Percentiles rank a stretch among this genome's conserved stretches.
Conservation (phyloP, 2,329 filamentous ascomycete genomes). For the Penicillium expansum region DNA sequence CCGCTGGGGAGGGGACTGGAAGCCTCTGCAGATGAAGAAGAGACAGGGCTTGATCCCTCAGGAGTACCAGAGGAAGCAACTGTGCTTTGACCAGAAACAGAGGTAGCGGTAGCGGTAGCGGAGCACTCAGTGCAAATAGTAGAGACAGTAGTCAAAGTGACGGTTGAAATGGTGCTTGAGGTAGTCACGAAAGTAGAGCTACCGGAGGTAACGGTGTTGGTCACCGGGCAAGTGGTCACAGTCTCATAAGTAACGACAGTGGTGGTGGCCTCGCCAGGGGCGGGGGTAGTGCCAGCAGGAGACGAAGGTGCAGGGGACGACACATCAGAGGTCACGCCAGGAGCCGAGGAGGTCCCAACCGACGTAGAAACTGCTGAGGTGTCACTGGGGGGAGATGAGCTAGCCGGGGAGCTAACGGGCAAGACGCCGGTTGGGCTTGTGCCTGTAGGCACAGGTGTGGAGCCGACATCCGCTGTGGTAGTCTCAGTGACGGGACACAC, state of each 20-base stretch:
- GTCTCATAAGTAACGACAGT: slow-evolving; percentile 32
- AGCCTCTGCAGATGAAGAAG: background rate
- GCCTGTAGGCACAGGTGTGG: background rate
- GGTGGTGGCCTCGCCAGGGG: slow-evolving; percentile 11
- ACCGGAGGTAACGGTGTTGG: slow-evolving; percentile 39
- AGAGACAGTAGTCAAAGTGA: slow-evolving; percentile 29
- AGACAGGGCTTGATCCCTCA: background rate
- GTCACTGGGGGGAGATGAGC: background rate
- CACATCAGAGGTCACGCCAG: background rate
- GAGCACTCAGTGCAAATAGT: slow-evolving; percentile 27
- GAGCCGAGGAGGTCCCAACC: background rate
- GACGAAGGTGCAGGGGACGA: background rate
- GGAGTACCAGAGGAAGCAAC: background rate
- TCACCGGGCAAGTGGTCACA: slow-evolving; percentile 34
- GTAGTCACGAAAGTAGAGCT: slow-evolving; percentile 48
- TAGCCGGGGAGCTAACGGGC: background rate
- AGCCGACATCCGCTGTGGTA: background rate
- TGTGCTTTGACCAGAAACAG: slow-evolving; percentile 8
- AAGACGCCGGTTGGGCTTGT: background rate
- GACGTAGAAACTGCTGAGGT: background rate
- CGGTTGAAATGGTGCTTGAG: slow-evolving; percentile 57
- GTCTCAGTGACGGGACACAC: background rate
- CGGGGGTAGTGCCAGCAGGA: background rate
- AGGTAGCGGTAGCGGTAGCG: slow-evolving; percentile 12
- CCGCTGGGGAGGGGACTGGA: background rate